A percentile compares a stretch with the other conserved stretches of the same genome.
Evolutionary conservation across 306 rosid species (phyloP).

Genomic region (Potentilla sterilis): DNA sequence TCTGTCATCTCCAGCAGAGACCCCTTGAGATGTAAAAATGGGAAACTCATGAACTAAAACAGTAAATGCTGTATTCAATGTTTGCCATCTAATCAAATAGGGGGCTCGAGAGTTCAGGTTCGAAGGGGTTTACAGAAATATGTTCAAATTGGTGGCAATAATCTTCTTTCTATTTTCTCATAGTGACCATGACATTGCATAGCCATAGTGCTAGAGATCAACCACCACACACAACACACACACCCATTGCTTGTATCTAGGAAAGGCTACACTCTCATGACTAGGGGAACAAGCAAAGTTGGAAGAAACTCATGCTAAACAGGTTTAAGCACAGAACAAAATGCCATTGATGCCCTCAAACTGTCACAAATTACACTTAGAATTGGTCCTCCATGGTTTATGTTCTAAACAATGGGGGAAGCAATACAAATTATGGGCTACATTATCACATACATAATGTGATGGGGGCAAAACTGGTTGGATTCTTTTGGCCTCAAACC

Average conservation of each 20-base stretch:
- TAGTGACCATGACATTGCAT: slow-evolving; percentile 33
- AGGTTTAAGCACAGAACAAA: slow-evolving; percentile 11
- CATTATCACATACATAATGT: neutral
- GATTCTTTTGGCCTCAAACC: slow-evolving; percentile 56
- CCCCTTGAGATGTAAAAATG: neutral
- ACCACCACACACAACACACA: slow-evolving; percentile 17
- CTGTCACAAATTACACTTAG: slow-evolving; percentile 12
- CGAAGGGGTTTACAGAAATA: slow-evolving; percentile 7
- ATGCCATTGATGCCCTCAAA: slow-evolving; percentile 36
- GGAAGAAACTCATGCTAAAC: slow-evolving; percentile 5
- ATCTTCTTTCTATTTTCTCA: neutral
- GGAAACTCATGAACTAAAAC: slow-evolving; percentile 1
- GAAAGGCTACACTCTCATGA: neutral
- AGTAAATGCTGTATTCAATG: slow-evolving; percentile 7
- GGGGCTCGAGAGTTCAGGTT: neutral
- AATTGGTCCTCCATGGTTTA: neutral
- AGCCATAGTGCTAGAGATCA: slow-evolving; percentile 20
- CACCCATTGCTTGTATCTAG: slow-evolving; percentile 21
- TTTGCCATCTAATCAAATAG: neutral
- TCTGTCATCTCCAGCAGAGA: neutral
- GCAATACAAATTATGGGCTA: slow-evolving; percentile 27
- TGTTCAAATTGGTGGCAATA: slow-evolving; percentile 10
- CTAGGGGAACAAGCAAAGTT: neutral
- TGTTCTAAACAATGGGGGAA: neutral
- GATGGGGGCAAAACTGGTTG: slow-evolving; percentile 22